Base-by-base conservation (phyloP, 352 stramenopile genomes). In the Globisporangium cederbergense region DNA sequence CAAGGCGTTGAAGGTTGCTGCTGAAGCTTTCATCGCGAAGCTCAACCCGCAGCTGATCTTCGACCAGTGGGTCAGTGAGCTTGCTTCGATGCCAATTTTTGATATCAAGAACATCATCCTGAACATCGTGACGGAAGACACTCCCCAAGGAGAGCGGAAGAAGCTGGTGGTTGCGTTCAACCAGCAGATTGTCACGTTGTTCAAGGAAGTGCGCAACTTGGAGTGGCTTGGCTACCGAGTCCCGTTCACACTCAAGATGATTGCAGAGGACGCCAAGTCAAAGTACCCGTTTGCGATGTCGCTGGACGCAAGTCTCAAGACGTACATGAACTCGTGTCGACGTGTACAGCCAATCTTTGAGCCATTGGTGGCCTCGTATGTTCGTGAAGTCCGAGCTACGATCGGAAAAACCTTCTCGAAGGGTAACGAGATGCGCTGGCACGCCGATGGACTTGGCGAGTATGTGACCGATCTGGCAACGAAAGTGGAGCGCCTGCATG, bases 171-270 rank as follows among this genome's bases (percentile, higher is more conserved):
- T 97, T 9, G 88, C 87, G 52, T 99, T 99, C 81, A 98, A 99
- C 70, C 91, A 98, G 67, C 96, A 98, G 73, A 98, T 97, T 67
- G 95, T 99, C 38, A 94, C 94, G 38, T 75, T 99, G 36, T 99
- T 99, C 72, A 99, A 99, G 70, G 98, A 99, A 83, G 97, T 99
- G 49, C 89, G 96, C 43, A 98, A 99, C 72, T 75, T 99, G 36
- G 96, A 99, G 66, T 99, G 97, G 97, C 74, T 99, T 13, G 97
- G 97, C 18, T 99, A 99, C 65, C 86, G 88, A 22, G 97, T 99
- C 40, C 97, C 97, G 20, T 97, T 98, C 59, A 99, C 95, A 11
- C 67, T 96, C 54, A 93, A 97, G 60, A 93, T 98, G 73, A 97
- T 98, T 51, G 90, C 97, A 2, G 96, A 99, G 74, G 97, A 99